A percentile compares a stretch with the other conserved stretches of the same genome.
phyloP scores from a whole-genome alignment of 768 basidiomycete genomes.

The Hydnum rufescens region DNA sequence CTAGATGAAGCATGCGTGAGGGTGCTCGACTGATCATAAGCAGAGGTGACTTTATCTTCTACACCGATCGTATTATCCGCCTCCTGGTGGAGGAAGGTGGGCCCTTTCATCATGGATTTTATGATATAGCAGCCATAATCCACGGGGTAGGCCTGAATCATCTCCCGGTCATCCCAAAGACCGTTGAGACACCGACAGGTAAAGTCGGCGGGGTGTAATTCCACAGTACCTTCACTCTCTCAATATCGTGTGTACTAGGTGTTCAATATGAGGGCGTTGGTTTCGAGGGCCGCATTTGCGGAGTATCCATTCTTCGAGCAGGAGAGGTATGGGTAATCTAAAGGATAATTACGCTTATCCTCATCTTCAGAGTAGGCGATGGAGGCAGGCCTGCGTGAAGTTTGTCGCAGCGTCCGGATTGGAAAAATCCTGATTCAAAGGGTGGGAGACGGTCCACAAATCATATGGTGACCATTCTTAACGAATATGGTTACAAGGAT shows the following conservation, averaged over 20 bases:
- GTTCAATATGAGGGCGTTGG: slow-evolving; percentile 75
- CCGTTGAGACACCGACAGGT: slow-evolving; percentile 67
- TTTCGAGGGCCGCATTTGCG: slow-evolving; percentile 92
- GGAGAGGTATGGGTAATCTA: slow-evolving; percentile 46
- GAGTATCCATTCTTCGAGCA: slow-evolving; percentile 83
- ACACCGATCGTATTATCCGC: slow-evolving; percentile 76
- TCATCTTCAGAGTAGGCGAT: slow-evolving; percentile 42
- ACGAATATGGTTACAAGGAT: slow-evolving; percentile 35
- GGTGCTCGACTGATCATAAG: not conserved
- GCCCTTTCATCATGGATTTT: slow-evolving; percentile 2
- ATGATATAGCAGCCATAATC: not conserved
- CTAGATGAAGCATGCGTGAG: not conserved
- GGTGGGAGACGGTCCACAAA: slow-evolving; percentile 24
- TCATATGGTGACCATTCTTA: not conserved
- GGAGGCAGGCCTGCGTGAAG: slow-evolving; percentile 92
- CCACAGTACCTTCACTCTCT: not conserved
- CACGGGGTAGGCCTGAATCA: slow-evolving; percentile 64
- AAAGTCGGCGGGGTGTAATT: slow-evolving; percentile 9
- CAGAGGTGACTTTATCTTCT: slow-evolving; percentile 86
- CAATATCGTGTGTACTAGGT: slow-evolving; percentile 29
- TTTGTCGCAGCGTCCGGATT: slow-evolving; percentile 83
- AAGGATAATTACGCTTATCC: not conserved
- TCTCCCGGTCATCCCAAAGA: slow-evolving; percentile 52
- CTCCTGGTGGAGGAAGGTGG: slow-evolving; percentile 28
- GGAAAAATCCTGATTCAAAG: slow-evolving; percentile 97